phyloP scores from a whole-genome alignment of 345 rosid genomes.

The Lepidium sativum region DNA sequence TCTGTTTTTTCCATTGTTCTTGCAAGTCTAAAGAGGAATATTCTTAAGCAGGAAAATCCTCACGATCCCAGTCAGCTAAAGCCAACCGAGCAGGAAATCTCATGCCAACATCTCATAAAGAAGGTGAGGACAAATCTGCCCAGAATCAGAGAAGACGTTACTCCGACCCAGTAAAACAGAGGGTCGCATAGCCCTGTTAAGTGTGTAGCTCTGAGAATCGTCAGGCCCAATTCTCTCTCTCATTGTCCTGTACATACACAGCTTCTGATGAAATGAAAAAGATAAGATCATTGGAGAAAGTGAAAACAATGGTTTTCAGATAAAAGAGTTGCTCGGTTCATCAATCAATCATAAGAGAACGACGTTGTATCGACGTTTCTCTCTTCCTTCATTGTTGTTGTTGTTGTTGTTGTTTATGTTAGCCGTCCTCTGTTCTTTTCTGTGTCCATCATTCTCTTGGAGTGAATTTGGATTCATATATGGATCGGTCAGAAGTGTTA shows the following conservation, averaged over 20 bases:
- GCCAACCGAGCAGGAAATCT: conserved; percentile 15
- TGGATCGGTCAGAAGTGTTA: not conserved
- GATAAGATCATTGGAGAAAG: conserved; percentile 1
- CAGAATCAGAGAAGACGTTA: conserved; percentile 18
- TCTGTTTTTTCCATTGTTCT: not conserved
- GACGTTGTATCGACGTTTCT: not conserved
- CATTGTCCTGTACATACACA: conserved; percentile 21
- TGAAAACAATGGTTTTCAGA: conserved; percentile 4
- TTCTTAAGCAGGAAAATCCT: conserved; percentile 9
- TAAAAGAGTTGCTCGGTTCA: conserved; percentile 14
- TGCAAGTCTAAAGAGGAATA: not conserved
- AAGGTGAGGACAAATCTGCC: not conserved
- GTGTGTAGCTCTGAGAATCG: not conserved
- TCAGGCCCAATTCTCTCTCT: not conserved
- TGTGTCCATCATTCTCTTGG: conserved; percentile 2
- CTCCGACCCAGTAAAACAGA: conserved; percentile 24
- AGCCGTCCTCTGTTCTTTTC: not conserved
- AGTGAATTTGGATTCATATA: conserved; percentile 2
- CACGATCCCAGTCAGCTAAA: conserved; percentile 13
- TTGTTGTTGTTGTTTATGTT: conserved; percentile 16
- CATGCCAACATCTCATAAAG: not conserved
- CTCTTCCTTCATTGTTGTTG: conserved; percentile 6
- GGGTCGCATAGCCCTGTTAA: conserved; percentile 19
- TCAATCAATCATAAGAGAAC: not conserved
- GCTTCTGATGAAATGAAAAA: not conserved